Base-by-base conservation (phyloP, 495 filamentous ascomycete genomes). In the Opeltia flavorubescens region DNA sequence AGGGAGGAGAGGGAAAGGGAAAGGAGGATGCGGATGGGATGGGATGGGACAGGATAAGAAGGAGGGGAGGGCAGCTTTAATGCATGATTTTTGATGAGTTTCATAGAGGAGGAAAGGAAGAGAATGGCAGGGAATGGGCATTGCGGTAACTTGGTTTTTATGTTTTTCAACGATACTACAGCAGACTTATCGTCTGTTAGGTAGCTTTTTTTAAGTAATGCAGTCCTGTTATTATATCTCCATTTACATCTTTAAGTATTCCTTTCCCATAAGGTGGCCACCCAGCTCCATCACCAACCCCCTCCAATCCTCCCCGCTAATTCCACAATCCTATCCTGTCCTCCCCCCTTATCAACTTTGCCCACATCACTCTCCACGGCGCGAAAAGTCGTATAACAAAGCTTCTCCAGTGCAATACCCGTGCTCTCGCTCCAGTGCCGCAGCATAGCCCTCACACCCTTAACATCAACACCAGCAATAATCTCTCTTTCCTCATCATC, bases 321-420 rank as follows among this genome's bases (percentile, higher is more conserved):
- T 57, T 93, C 87, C 39, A 86, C 80, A 15, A 91, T 88, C 45
- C 81, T 76, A 48, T 87, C 78, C n/a, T 84, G 84, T 59, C 83
- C 81, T 46, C 64, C 73, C 12, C 61, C 54, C 53, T 57, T 55
- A 54, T 78, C 70, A 36, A 76, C 69, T 62, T 91, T 93, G 34
- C 89, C 89, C 9, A 98, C 84, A 63, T 95, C 88, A 62, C 94
- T 95, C 54, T 94, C 82, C 2, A 98, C 89, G 63, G 83, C 78
- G 40, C 91, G 77, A 62, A 88, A 96, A 28, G 75, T 88, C 31
- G 91, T 98, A 57, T 79, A 85, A 18, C 78, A 75, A 55, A 98
- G 62, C 52, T 75, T 86, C 17, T 82, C 78, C 50, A 85, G 63
- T 12, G 72, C 69, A 46, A 89, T 76, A 18, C 75, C 74, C 49